Evolutionary conservation across 2,329 filamentous ascomycete genomes (phyloP), one percentile per base, ranked within the genome.

Genomic region (Magnaporthales sp.): DNA sequence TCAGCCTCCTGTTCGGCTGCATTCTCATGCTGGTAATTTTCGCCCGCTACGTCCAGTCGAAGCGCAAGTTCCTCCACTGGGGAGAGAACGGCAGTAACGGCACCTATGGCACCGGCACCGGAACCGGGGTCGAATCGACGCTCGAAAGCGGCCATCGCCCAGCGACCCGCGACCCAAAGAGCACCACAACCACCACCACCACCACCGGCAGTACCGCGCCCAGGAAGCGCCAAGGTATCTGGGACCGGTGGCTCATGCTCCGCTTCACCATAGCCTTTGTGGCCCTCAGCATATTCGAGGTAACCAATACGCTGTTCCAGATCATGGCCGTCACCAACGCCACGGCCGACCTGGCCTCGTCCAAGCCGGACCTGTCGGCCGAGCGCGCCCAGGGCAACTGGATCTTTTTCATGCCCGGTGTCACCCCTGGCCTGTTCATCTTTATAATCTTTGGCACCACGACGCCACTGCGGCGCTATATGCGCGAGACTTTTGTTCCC

Each of bases 171-270:
- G 61, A 63, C 29, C 61, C 61, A 8, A 60, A 60, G 11, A 13
- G 24, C 56, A 22, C 3, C 51, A 56, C 6, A 13, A 27, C 10
- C 56, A 27, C 56, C 24, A 63, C 29, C 19, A 30, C 61, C 1
- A 63, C 61, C 11, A 19, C 19, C 24, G 27, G 22, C 58, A 61
- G 58, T 24, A 26, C 29, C 29, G 61, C 19, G 61, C 31, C 31
- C 31, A 15, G 8, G 19, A 61, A n/a, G 15, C 51, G 63, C 4
- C 66, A 65, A 11, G 71, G 72, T 1, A 67, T 74, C 2, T 73
- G 73, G 30, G 72, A 74, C 32, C 68, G 72, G 24, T 74, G 72
- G 72, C 69, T 74, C 7, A 70, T 74, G 68, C 70, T 73, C 11
- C 71, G 72, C 22, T 74, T 74, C 54, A 73, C 72, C 7, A 69